Evolutionary conservation across 768 basidiomycete species (phyloP).

Genomic region (Phylloporus sp.): DNA sequence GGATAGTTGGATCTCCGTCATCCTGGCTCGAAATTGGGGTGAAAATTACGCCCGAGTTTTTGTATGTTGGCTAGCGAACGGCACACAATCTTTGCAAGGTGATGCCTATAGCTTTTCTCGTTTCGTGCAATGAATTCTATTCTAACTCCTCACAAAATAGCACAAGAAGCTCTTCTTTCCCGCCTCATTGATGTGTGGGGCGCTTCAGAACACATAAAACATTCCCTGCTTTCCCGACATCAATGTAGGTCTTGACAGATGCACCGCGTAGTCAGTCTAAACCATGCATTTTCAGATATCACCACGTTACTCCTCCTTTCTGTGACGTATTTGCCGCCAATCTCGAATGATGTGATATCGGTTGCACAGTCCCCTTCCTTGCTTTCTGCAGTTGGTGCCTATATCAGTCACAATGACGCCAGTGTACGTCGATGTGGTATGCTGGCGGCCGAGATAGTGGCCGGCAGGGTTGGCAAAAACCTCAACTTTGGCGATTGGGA

Average conservation of each 20-base stretch:
- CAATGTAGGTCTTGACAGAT: conserved; percentile 52
- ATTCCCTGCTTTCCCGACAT: conserved; percentile 72
- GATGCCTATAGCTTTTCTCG: conserved; percentile 16
- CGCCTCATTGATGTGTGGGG: conserved; percentile 66
- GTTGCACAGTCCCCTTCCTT: conserved; percentile 58
- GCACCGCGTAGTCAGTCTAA: not conserved
- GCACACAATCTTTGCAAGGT: conserved; percentile 32
- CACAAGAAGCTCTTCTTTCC: conserved; percentile 45
- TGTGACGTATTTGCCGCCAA: conserved; percentile 55
- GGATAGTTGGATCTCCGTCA: conserved; percentile 43
- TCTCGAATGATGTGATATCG: conserved; percentile 42
- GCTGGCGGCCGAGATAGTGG: conserved; percentile 83
- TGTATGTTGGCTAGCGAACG: conserved; percentile 64
- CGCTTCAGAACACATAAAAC: conserved; percentile 71
- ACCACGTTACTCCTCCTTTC: conserved; percentile 68
- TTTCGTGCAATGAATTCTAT: not conserved
- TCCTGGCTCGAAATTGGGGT: conserved; percentile 57
- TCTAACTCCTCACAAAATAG: conserved; percentile 23
- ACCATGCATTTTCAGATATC: conserved; percentile 48
- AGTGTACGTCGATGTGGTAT: conserved; percentile 86
- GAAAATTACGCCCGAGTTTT: conserved; percentile 58
- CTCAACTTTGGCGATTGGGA: conserved; percentile 85
- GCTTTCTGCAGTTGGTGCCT: conserved; percentile 64
- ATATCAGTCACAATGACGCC: conserved; percentile 74
- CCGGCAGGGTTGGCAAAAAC: conserved; percentile 55